Evolutionary conservation across 2,329 filamentous ascomycete genomes (phyloP), one percentile per base, ranked within the genome.

Genomic region (Mariannaea elegans): DNA sequence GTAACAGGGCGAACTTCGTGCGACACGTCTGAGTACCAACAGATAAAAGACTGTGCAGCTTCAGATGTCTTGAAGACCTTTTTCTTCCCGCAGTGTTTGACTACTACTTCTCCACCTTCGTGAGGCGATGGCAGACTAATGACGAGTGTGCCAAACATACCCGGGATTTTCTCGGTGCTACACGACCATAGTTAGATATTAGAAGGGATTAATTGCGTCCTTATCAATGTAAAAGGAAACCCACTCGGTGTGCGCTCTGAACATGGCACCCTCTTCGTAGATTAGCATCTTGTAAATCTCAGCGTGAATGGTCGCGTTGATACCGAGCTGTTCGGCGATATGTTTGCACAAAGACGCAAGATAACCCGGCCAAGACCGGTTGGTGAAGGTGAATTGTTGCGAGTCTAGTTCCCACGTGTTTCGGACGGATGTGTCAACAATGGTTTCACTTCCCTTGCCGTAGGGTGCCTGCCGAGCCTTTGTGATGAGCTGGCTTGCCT

Each of bases 1-100:
- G 63, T 75, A 2, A 86, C 75, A 1, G 78, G 77, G 14, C 78
- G 72, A n/a, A 84, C 75, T 66, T 86, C 78, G 63, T 86, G 81
- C 1, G 73, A 74, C 1, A 86, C 82, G 55, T 86, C 82, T 0
- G 81, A 80, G 66, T 84, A 86, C 84, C 77, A 79, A 29, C 58
- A 72, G 7, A 67, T 61, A 23, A 64, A 66, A 0, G 71, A 72
- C 52, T 71, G 61, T 0, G 54, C 14, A 5, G 18, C 29, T 4
- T 63, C 32, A 0, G 71, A 74, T 0, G 77, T 77, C 9, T 68
- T 56, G 50, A 79, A 76, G 3, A 62, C 61, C 34, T 73, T 67
- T 4, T 63, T 65, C 51, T 77, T 18, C 7, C 73, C 73, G 4
- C 71, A 64, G 65, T 83, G 79, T 19, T 71, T 73, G 2, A 81